Evolutionary conservation across 2,329 filamentous ascomycete species (phyloP).

Genomic region (Plectosphaerella cucumerina): DNA sequence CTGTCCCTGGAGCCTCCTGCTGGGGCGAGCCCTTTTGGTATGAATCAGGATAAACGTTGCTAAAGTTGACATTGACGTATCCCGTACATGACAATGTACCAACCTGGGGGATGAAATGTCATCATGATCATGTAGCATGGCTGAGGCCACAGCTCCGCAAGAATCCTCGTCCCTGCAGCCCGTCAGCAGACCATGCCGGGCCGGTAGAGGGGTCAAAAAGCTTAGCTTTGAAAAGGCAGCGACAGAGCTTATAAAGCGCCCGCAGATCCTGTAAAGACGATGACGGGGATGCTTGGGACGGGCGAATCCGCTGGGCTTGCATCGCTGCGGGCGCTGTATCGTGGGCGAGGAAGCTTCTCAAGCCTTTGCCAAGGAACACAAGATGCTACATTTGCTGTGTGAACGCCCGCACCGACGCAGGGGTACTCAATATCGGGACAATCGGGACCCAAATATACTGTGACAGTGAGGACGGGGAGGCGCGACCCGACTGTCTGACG

Average conservation of each 20-base stretch:
- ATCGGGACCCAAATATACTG: slow-evolving; percentile 4
- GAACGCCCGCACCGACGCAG: slow-evolving; percentile 12
- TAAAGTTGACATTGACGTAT: neutral
- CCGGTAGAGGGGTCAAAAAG: too few relatives aligned
- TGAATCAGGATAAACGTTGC: too few relatives aligned
- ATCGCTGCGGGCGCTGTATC: neutral
- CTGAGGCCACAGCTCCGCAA: neutral
- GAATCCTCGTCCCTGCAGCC: too few relatives aligned
- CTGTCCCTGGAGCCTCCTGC: too few relatives aligned
- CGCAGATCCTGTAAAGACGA: too few relatives aligned
- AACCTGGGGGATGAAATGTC: neutral
- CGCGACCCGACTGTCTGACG: neutral
- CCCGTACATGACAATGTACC: neutral
- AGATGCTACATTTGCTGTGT: neutral
- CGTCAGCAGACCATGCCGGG: too few relatives aligned
- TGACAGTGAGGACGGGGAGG: neutral
- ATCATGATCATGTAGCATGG: neutral
- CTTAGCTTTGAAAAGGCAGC: too few relatives aligned
- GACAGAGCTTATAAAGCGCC: too few relatives aligned
- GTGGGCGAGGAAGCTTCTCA: neutral
- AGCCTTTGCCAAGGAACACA: slow-evolving; percentile 3
- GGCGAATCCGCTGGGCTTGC: neutral
- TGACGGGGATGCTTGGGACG: neutral
- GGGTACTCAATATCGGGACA: neutral
- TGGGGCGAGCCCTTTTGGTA: too few relatives aligned